A percentile compares a stretch with the other conserved stretches of the same genome.
phyloP scores from a whole-genome alignment of 129 eudicot species.

The Flaveria trinervia region DNA sequence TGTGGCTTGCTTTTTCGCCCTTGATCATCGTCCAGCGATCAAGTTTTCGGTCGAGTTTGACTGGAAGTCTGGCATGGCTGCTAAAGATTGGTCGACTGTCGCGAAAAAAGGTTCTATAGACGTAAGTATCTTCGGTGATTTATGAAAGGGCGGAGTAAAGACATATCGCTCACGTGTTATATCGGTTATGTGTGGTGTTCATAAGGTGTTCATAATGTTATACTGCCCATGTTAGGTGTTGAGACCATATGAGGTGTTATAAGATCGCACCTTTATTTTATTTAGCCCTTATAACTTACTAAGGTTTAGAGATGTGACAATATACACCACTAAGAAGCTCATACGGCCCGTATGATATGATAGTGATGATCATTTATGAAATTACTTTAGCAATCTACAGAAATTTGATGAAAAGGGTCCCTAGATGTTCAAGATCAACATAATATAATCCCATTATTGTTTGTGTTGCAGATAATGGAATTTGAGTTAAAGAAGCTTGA shows the following conservation, averaged over 20 bases:
- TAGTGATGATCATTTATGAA: neutral
- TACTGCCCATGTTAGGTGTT: no score
- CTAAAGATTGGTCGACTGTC: constrained; percentile 81
- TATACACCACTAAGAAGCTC: no score
- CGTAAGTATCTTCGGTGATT: constrained; percentile 38
- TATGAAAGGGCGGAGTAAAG: no score
- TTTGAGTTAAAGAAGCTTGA: constrained; percentile 73
- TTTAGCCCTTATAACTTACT: no score
- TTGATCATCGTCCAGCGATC: constrained; percentile 52
- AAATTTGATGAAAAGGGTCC: neutral
- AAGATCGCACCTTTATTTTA: no score
- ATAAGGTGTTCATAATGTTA: no score
- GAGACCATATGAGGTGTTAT: no score
- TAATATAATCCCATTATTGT: neutral
- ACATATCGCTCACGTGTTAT: no score
- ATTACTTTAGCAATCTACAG: neutral
- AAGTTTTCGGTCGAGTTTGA: constrained; percentile 71
- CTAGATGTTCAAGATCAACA: neutral
- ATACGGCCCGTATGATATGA: no score
- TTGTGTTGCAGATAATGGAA: constrained; percentile 64
- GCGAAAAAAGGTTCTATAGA: constrained; percentile 86
- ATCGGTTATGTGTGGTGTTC: no score
- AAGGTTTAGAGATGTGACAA: no score
- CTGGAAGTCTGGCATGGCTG: constrained; percentile 88
- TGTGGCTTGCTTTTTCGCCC: constrained; percentile 79